These are phyloP conservation scores for Pseudocercospora fuligena DNA, from an alignment of 2,329 filamentous ascomycete genomes.

Conservation along the genomic window DNA sequence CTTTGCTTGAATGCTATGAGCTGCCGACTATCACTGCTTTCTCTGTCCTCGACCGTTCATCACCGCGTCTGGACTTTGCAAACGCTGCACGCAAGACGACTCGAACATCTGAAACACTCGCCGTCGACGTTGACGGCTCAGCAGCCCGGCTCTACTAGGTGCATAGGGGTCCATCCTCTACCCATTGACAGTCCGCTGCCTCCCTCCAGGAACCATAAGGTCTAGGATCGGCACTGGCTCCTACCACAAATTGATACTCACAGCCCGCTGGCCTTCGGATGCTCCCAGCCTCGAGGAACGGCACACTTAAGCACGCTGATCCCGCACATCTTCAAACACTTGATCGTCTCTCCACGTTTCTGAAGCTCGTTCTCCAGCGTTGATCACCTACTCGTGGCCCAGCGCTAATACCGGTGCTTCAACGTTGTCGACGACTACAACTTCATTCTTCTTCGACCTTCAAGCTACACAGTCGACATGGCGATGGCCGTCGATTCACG, in stretches of 20 bases:
- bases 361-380: conserved; percentile 35
- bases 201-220: conserved; percentile 25
- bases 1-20: conserved; percentile 9
- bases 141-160: conserved; percentile 28
- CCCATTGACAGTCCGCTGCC: conserved; percentile 33
- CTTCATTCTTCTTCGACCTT: conserved; percentile 33
- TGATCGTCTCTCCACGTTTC: conserved; percentile 57
- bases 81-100: conserved; percentile 1
- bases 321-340: conserved; percentile 50
- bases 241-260: conserved; percentile 15
- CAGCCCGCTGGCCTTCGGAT: conserved; percentile 28
- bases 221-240: conserved; percentile 30
- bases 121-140: conserved; percentile 27
- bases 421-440: conserved; percentile 30
- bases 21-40: conserved; percentile 26
- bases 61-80: conserved; percentile 15
- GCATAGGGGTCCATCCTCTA: conserved; percentile 32
- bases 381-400: conserved; percentile 32
- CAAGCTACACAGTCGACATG: conserved; percentile 58
- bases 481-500: conserved; percentile 91
- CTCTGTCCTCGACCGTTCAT: conserved; percentile 18
- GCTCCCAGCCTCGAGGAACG: conserved; percentile 35
- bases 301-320: conserved; percentile 53
- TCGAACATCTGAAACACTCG: conserved; percentile 30
- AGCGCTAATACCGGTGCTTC: conserved; percentile 21